A percentile compares a stretch with the other conserved stretches of the same genome.
Evolutionary conservation across 257 asterid species (phyloP).

Genomic region (Gardenia jasminoides): DNA sequence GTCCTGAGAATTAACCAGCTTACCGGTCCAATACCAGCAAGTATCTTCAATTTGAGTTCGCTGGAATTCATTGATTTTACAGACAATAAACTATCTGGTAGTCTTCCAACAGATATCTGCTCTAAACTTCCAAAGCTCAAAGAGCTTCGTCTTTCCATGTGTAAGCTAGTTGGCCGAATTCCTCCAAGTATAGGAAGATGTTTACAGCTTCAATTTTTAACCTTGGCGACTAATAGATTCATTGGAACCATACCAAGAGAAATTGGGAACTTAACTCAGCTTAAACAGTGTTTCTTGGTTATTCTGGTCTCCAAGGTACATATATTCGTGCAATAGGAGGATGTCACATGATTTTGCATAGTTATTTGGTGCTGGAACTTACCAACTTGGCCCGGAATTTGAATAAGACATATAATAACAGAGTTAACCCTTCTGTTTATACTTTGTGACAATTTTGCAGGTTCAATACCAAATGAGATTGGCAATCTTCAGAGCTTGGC

Average conservation of each 20-base stretch:
- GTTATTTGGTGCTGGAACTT: background rate
- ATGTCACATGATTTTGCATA: too few relatives aligned
- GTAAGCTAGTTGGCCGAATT: conserved; percentile 22
- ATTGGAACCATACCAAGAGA: conserved; percentile 31
- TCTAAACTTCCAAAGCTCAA: conserved; percentile 16
- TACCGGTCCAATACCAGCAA: conserved; percentile 14
- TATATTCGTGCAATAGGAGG: background rate
- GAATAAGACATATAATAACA: background rate
- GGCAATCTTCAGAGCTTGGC: conserved; percentile 27
- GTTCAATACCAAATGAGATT: conserved; percentile 31
- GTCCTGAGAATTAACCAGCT: conserved; percentile 10
- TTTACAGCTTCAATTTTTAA: conserved; percentile 9
- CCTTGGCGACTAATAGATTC: conserved; percentile 23
- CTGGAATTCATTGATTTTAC: background rate
- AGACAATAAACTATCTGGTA: conserved; percentile 15
- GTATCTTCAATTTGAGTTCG: conserved; percentile 16
- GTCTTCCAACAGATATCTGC: conserved; percentile 17
- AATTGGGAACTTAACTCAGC: conserved; percentile 27
- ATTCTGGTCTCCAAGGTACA: conserved; percentile 24
- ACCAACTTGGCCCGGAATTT: background rate
- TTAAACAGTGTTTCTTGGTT: conserved; percentile 20
- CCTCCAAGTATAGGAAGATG: conserved; percentile 28
- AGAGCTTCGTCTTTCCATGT: conserved; percentile 4
- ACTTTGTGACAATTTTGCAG: conserved; percentile 3
- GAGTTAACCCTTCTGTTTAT: background rate